These are phyloP conservation scores for Blastobotrys capitulatus DNA, from an alignment of 1,139 yeast species.

Conservation along the genomic window DNA sequence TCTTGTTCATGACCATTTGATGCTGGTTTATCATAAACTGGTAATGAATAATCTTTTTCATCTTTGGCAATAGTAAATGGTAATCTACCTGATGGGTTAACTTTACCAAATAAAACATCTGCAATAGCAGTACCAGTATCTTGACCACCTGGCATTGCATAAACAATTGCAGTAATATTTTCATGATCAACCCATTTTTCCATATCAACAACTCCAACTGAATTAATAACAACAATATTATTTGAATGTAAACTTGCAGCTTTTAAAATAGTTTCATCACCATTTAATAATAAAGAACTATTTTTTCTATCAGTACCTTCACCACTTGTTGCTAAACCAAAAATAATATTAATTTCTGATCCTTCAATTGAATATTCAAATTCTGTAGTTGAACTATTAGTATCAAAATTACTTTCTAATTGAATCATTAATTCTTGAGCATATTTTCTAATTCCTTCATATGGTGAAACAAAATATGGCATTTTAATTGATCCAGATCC, in stretches of 20 bases:
- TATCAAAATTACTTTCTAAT: slow-evolving; percentile 18
- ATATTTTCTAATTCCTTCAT: slow-evolving; percentile 27
- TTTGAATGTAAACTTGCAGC: slow-evolving; percentile 42
- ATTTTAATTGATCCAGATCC: slow-evolving; percentile 46
- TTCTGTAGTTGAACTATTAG: background rate
- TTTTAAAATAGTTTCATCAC: slow-evolving; percentile 47
- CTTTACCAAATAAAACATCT: slow-evolving; percentile 51
- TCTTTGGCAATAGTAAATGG: slow-evolving; percentile 63
- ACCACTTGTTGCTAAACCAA: slow-evolving; percentile 45
- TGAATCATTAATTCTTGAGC: slow-evolving; percentile 19
- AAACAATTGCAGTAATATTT: slow-evolving; percentile 52
- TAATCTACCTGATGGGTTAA: slow-evolving; percentile 55
- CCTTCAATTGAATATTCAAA: slow-evolving; percentile 8
- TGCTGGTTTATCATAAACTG: slow-evolving; percentile 22
- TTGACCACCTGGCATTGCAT: slow-evolving; percentile 55
- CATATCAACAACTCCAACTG: slow-evolving; percentile 57
- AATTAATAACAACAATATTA: slow-evolving; percentile 51
- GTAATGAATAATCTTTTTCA: slow-evolving; percentile 49
- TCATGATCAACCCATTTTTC: slow-evolving; percentile 56
- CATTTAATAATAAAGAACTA: slow-evolving; percentile 53
- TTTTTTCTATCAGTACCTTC: slow-evolving; percentile 58
- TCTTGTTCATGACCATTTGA: slow-evolving; percentile 40
- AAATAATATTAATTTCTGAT: slow-evolving; percentile 49
- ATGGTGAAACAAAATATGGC: slow-evolving; percentile 52
- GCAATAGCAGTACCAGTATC: slow-evolving; percentile 46